Base-by-base conservation (phyloP, 441 rosid genomes). In the Macaranga tanarius region DNA sequence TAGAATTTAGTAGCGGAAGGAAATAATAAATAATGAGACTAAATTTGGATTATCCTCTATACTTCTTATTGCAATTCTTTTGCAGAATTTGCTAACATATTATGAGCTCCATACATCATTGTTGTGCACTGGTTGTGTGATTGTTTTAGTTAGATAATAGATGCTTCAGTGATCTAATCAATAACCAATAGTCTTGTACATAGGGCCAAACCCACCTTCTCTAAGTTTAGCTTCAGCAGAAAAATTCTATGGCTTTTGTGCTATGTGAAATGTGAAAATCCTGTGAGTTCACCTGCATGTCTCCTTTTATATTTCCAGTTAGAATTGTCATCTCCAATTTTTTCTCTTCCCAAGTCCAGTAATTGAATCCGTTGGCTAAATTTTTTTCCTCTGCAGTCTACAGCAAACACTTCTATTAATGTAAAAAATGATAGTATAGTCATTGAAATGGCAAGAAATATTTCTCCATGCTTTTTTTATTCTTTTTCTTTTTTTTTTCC, bases 201-300 rank as follows among this genome's bases (percentile, higher is more conserved):
- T 80, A 0, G 78, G 77, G 60, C 81, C 77, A 3, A 81, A 81
- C 7, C 84, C 80, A 17, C 82, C 80, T 67, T 75, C 62, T 47
- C 81, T 79, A n/a, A 75, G 79, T 62, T 77, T 75, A 16, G 69
- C 42, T 44, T 75, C 73, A 38, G 75, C 66, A 19, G 78, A 70
- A 70, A 75, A 78, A 65, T 73, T 42, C 20, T 0, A 76, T 78
- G 10, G 82, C 75, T 40, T 76, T 0, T n/a, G 1, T 20, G 62
- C 22, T 0, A 44, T 12, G 12, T 44, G 50, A 19, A 76, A 62
- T 0, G 56, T 77, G 73, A 12, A 69, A 55, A 50, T 73, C 74
- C n/a, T 71, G 65, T 8, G 80, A 73, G 60, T 70, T 64, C 58
- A 17, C 15, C 7, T 10, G 55, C 44, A 20, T 61, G 22, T 51